These are phyloP conservation scores for Meyerozyma carpophila DNA, from an alignment of 1,139 yeast species.

Conservation along the genomic window DNA sequence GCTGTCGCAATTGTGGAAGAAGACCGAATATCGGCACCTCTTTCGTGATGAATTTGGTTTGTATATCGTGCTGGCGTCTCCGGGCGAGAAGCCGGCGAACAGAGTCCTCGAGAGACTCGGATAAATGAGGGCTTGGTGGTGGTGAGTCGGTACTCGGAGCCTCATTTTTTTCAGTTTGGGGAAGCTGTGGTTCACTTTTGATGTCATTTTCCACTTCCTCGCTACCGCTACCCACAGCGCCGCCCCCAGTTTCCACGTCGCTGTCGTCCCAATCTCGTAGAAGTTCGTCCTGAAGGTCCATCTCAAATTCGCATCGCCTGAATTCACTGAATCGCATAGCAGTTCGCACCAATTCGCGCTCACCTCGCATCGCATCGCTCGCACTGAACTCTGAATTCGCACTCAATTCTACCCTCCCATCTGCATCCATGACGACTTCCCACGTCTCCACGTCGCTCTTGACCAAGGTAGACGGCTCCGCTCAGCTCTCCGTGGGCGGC, in stretches of 20 bases:
- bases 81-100: conserved; percentile 2
- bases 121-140: neutral
- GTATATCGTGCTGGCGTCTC: conserved; percentile 2
- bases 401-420: neutral
- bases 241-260: conserved; percentile 1
- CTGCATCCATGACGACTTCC: neutral
- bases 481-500: conserved; percentile 44
- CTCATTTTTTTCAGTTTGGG: neutral
- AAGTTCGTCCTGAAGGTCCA: conserved; percentile 1
- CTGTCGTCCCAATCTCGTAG: neutral
- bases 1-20: conserved; percentile 20
- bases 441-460: conserved; percentile 25
- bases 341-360: neutral
- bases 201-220: neutral
- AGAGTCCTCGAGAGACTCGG: neutral
- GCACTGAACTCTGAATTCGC: neutral
- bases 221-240: neutral
- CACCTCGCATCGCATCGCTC: neutral
- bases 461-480: conserved; percentile 74
- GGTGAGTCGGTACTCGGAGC: neutral
- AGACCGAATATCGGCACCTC: conserved; percentile 15
- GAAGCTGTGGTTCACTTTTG: neutral
- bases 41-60: neutral
- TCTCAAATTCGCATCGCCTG: no score
- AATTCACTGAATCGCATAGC: no score